phyloP scores from a whole-genome alignment of 176 grass and related monocot genomes.

The Rhynchospora tenuis region DNA sequence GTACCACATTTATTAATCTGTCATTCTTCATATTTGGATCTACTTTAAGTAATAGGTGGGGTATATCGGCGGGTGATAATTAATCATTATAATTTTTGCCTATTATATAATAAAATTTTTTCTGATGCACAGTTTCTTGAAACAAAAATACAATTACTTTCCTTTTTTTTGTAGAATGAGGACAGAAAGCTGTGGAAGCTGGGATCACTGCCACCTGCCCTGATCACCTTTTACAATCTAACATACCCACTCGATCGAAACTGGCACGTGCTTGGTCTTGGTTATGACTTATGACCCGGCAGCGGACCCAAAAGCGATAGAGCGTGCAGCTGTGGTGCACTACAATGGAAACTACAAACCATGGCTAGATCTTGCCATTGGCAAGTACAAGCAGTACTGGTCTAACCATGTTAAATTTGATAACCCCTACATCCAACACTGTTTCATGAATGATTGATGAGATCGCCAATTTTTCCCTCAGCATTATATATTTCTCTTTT shows the following conservation, averaged over 20 bases:
- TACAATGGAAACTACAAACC: conserved; percentile 99
- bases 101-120: background rate
- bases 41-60: background rate
- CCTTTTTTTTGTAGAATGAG: conserved; percentile 57
- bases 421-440: conserved; percentile 47
- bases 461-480: background rate
- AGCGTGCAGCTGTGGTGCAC: conserved; percentile 73
- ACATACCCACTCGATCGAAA: conserved; percentile 68
- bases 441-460: conserved; percentile 52
- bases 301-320: conserved; percentile 55
- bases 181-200: conserved; percentile 93
- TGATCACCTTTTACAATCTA: conserved; percentile 99
- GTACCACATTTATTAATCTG: background rate
- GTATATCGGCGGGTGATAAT: background rate
- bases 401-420: conserved; percentile 75
- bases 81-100: background rate
- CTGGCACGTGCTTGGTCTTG: conserved; percentile 96
- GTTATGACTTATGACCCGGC: conserved; percentile 97
- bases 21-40: background rate
- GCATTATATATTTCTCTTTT: background rate
- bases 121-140: background rate
- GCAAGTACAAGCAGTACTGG: conserved; percentile 88
- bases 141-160: conserved; percentile 1
- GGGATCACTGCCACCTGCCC: conserved; percentile 71
- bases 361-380: conserved; percentile 93